A percentile compares a stretch with the other conserved stretches of the same genome.
phyloP scores from a whole-genome alignment of 805 yeast genomes.

The Saccharomycopsis fibuligera region DNA sequence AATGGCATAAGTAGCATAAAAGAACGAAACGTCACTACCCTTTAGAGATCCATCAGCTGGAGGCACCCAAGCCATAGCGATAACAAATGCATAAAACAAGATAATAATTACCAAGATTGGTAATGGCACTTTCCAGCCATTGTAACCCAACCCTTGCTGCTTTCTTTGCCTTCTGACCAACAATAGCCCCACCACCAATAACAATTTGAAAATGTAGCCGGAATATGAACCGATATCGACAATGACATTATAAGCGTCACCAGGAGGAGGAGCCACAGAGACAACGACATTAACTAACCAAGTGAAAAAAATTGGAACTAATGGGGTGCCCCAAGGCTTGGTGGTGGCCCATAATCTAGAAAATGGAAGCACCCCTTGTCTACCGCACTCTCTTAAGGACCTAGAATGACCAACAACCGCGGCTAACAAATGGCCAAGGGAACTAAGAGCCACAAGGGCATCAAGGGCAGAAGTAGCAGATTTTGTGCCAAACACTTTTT shows the following conservation, averaged over 20 bases:
- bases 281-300: constrained; percentile 42
- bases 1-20: too few relatives aligned
- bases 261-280: constrained; percentile 41
- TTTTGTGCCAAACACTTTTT: too few relatives aligned
- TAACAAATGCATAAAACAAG: too few relatives aligned
- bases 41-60: too few relatives aligned
- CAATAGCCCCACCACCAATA: constrained; percentile 35
- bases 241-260: constrained; percentile 42
- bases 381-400: constrained; percentile 43
- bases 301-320: constrained; percentile 39
- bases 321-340: constrained; percentile 40
- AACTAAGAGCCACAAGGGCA: constrained; percentile 42
- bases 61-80: too few relatives aligned
- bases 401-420: constrained; percentile 46
- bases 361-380: constrained; percentile 45
- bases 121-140: neutral
- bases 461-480: constrained; percentile 41
- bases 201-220: constrained; percentile 39
- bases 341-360: constrained; percentile 38
- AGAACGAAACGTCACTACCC: too few relatives aligned
- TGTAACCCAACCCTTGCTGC: too few relatives aligned
- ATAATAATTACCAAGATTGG: neutral
- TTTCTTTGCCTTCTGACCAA: constrained; percentile 34
- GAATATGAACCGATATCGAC: constrained; percentile 42
- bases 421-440: constrained; percentile 43